Evolutionary conservation across 2,329 filamentous ascomycete genomes (phyloP), one percentile per base, ranked within the genome.

Genomic region (Magnaporthiopsis rhizophila): DNA sequence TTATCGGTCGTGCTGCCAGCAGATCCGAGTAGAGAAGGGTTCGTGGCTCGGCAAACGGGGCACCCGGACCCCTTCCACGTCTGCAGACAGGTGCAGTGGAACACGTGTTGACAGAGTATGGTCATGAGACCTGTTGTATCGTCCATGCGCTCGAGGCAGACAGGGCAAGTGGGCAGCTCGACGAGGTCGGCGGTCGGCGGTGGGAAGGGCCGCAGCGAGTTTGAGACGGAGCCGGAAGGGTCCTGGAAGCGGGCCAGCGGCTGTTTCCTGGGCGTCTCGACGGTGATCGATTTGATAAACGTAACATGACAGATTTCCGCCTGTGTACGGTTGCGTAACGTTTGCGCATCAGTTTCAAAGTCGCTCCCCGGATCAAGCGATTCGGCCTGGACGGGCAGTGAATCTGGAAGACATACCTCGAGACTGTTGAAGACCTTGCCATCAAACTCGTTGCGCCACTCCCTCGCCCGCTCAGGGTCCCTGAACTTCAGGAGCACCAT

Each of bases 111-210:
- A 73, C 95, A 99, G 36, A 96, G 88, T 57, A 98, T 98, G 0
- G 95, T 99, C 73, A 99, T 86, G 2, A 99, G 81, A 0, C 95
- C 95, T 0, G 92, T 96, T 0, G 93, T 97, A 74, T 98, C 94
- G 72, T 99, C 95, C 95, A 99, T 99, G 61, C 94, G 89, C 75
- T 99, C 95, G 6, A 99, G 83, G 69, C 95, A 99, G 12, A 99
- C 95, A 0, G 95, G 93, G 68, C 95, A 99, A 1, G 95, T 98
- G 2, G 95, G 95, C 15, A 99, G 80, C 77, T 99, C 95, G 64
- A 97, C 84, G 1, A 98, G 82, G 62, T 91, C 89, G 1, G 93
- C 90, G 0, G 94, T 97, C 2, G 84, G 85, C 2, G 81, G 87
- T 4, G 85, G 85, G 63, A 87, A 86, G 0, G 86, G 86, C 66